These are phyloP conservation scores for Penicillium sp. DNA, from an alignment of 2,329 filamentous ascomycete species.

Conservation along the genomic window DNA sequence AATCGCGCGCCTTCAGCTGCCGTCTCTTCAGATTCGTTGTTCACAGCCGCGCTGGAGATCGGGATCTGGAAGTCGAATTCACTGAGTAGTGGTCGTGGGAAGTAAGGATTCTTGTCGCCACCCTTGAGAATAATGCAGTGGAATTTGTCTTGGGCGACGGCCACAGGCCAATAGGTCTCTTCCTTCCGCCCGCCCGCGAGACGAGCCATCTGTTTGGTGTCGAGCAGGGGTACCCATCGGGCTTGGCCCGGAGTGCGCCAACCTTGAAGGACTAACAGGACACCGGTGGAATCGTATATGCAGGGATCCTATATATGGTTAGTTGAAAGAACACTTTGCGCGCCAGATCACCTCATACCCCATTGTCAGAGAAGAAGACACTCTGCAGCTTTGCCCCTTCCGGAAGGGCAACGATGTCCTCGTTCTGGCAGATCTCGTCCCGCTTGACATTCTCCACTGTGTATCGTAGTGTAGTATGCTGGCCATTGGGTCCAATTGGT, in stretches of 20 bases:
- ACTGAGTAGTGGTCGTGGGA: constrained; percentile 81
- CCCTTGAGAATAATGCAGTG: constrained; percentile 99
- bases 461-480: constrained; percentile 72
- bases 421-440: constrained; percentile 91
- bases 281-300: constrained; percentile 91
- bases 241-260: constrained; percentile 87
- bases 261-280: constrained; percentile 82
- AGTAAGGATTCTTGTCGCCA: constrained; percentile 88
- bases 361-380: constrained; percentile 88
- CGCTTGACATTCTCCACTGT: constrained; percentile 93
- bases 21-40: constrained; percentile 42
- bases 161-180: constrained; percentile 93
- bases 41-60: constrained; percentile 58
- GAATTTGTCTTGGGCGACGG: constrained; percentile 86
- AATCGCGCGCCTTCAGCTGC: constrained; percentile 52
- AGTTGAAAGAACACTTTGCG: background rate
- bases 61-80: constrained; percentile 94
- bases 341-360: constrained; percentile 56
- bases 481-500: constrained; percentile 75
- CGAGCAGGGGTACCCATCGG: constrained; percentile 86
- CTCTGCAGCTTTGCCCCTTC: constrained; percentile 72
- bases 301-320: constrained; percentile 71
- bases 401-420: constrained; percentile 85
- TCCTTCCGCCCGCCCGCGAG: constrained; percentile 81
- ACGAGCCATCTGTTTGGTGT: constrained; percentile 81